A percentile compares a stretch with the other conserved stretches of the same genome.
These are phyloP conservation scores for Naumovozyma castellii DNA, from an alignment of 805 yeast species.

Conservation along the genomic window DNA sequence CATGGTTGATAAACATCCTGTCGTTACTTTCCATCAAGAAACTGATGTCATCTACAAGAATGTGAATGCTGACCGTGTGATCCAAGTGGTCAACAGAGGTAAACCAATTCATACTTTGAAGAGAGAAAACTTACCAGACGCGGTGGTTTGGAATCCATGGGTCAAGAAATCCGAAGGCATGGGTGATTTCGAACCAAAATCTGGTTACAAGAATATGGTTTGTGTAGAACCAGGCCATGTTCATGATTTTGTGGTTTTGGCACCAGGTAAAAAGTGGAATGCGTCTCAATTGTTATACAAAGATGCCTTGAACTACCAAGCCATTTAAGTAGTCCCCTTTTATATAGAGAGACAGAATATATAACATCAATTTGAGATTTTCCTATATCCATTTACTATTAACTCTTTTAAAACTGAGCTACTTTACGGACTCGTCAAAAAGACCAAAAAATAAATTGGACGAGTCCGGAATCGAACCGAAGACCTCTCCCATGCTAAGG, in stretches of 20 bases:
- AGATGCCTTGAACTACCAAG: conserved; percentile 54
- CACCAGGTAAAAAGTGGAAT: conserved; percentile 68
- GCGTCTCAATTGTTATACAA: conserved; percentile 53
- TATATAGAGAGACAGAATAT: no score
- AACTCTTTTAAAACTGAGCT: background rate
- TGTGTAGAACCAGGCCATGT: conserved; percentile 95
- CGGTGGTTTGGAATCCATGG: conserved; percentile 99
- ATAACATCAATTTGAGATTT: no score
- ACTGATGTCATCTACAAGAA: conserved; percentile 75
- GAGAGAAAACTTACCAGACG: conserved; percentile 52
- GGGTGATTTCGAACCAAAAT: conserved; percentile 82
- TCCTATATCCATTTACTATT: background rate
- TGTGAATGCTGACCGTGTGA: conserved; percentile 42
- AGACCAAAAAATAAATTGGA: conserved; percentile 34
- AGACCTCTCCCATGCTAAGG: conserved; percentile 75
- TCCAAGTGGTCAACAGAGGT: conserved; percentile 65
- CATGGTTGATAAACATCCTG: conserved; percentile 67
- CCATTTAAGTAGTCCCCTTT: no score
- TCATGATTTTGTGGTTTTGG: conserved; percentile 49
- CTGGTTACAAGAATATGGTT: conserved; percentile 77
- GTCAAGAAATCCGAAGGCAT: conserved; percentile 66
- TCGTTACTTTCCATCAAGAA: conserved; percentile 63
- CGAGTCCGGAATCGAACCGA: conserved; percentile 75
- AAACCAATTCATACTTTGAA: conserved; percentile 59
- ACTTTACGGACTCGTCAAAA: background rate